A percentile compares a stretch with the other conserved stretches of the same genome.
Evolutionary conservation across 192 early-diverging fungal species (phyloP).

Genomic region (Oehlia diaphana): DNA sequence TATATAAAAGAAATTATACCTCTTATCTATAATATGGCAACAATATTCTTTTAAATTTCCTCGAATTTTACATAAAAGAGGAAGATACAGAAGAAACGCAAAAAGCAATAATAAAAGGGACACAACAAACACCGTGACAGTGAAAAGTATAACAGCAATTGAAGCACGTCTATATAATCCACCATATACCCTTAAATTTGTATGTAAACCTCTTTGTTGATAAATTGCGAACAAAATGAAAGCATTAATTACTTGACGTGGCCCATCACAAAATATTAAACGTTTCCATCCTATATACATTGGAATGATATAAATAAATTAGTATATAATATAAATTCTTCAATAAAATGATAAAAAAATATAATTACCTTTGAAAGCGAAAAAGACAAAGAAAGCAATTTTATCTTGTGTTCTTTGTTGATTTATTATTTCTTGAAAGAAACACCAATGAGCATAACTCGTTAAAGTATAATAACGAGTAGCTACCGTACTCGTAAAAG

Average conservation of each 20-base stretch:
- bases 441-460: slow-evolving; percentile 81
- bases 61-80: slow-evolving; percentile 63
- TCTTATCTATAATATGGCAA: slow-evolving; percentile 78
- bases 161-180: not conserved
- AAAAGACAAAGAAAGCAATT: slow-evolving; percentile 82
- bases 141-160: slow-evolving; percentile 46
- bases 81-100: slow-evolving; percentile 67
- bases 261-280: slow-evolving; percentile 79
- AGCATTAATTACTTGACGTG: slow-evolving; percentile 71
- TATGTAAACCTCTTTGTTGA: not conserved
- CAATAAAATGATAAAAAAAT: not conserved
- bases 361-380: slow-evolving; percentile 69
- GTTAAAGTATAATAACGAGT: slow-evolving; percentile 76
- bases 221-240: slow-evolving; percentile 48
- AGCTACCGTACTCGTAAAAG: slow-evolving; percentile 71
- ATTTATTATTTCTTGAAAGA: slow-evolving; percentile 70
- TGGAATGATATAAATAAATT: not conserved
- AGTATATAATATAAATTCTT: too few species aligned
- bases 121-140: slow-evolving; percentile 56
- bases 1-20: slow-evolving; percentile 42
- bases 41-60: slow-evolving; percentile 84
- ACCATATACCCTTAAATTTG: not conserved
- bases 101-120: slow-evolving; percentile 49
- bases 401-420: slow-evolving; percentile 62
- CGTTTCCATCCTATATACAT: slow-evolving; percentile 71